Conservation (phyloP, 2,329 filamentous ascomycete genomes). For the Aspergillus sp. region DNA sequence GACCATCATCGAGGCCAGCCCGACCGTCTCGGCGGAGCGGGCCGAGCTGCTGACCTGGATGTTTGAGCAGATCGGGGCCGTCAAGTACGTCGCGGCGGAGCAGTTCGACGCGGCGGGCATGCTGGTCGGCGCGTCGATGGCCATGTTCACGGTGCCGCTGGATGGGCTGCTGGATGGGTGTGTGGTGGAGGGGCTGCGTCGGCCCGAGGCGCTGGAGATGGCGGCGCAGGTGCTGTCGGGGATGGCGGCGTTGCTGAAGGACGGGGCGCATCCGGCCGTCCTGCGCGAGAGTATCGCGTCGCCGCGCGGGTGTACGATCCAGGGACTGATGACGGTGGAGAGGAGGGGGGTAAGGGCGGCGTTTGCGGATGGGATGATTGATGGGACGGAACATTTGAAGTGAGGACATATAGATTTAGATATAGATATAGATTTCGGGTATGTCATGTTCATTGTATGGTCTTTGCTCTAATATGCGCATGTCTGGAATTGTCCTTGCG, state of each 20-base stretch:
- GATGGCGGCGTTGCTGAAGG: constrained; percentile 56
- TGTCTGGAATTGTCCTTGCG: too few relatives aligned
- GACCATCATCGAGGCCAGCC: constrained; percentile 50
- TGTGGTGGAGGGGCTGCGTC: constrained; percentile 61
- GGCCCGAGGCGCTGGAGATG: constrained; percentile 61
- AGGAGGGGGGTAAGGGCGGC: constrained; percentile 56
- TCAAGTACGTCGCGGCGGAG: constrained; percentile 50
- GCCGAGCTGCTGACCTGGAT: constrained; percentile 39
- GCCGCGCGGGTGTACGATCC: constrained; percentile 63
- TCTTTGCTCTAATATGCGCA: too few relatives aligned
- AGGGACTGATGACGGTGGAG: constrained; percentile 59
- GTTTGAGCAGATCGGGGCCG: constrained; percentile 51
- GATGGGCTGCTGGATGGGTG: constrained; percentile 62
- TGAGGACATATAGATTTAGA: constrained; percentile 11
- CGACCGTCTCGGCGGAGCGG: constrained; percentile 43
- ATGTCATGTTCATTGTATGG: not conserved
- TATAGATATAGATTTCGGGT: not conserved
- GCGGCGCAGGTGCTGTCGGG: constrained; percentile 61
- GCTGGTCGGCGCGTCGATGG: constrained; percentile 61
- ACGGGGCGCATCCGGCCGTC: constrained; percentile 60
- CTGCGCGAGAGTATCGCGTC: constrained; percentile 62
- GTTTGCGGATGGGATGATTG: constrained; percentile 52
- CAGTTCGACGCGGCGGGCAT: constrained; percentile 58
- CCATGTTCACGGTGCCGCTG: constrained; percentile 59
- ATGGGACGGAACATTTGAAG: constrained; percentile 28